A percentile compares a stretch with the other conserved stretches of the same genome.
phyloP scores from a whole-genome alignment of 164 flowering plant species.

The Sextonia rubra region DNA sequence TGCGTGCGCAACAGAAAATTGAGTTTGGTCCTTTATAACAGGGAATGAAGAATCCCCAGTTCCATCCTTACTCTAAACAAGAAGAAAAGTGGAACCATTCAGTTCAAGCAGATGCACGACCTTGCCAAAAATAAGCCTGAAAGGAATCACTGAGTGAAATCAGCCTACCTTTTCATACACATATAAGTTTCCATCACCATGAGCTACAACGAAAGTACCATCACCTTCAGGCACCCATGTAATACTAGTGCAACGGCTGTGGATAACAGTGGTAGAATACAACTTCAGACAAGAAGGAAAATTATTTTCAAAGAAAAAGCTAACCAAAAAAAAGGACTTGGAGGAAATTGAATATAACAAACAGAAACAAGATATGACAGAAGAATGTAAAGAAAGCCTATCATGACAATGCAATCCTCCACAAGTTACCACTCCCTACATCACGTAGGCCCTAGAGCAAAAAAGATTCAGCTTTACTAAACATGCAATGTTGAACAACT shows the following conservation, averaged over 20 bases:
- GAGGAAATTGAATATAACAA: background rate
- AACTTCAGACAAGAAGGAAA: background rate
- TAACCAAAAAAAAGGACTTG: background rate
- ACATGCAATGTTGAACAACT: background rate
- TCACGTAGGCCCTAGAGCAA: background rate
- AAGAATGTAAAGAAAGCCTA: background rate
- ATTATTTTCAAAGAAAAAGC: background rate
- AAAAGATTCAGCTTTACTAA: background rate
- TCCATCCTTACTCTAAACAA: conserved; percentile 74
- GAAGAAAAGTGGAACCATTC: conserved; percentile 2
- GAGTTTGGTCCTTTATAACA: conserved; percentile 80
- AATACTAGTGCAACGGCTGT: conserved; percentile 88
- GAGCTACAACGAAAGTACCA: conserved; percentile 91
- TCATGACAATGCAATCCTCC: background rate
- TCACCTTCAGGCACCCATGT: conserved; percentile 96
- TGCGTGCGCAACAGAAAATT: conserved; percentile 91
- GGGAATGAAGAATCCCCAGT: conserved; percentile 92
- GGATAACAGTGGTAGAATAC: conserved; percentile 11
- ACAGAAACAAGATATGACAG: background rate
- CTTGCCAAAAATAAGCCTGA: background rate
- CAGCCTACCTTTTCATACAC: conserved; percentile 87
- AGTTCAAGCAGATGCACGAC: conserved; percentile 1
- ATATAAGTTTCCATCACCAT: conserved; percentile 93
- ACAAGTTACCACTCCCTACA: background rate
- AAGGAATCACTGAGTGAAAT: background rate